Percentiles rank a stretch among this genome's conserved stretches.
Evolutionary conservation across 2,329 filamentous ascomycete species (phyloP).

Genomic region (Curvularia sp.): DNA sequence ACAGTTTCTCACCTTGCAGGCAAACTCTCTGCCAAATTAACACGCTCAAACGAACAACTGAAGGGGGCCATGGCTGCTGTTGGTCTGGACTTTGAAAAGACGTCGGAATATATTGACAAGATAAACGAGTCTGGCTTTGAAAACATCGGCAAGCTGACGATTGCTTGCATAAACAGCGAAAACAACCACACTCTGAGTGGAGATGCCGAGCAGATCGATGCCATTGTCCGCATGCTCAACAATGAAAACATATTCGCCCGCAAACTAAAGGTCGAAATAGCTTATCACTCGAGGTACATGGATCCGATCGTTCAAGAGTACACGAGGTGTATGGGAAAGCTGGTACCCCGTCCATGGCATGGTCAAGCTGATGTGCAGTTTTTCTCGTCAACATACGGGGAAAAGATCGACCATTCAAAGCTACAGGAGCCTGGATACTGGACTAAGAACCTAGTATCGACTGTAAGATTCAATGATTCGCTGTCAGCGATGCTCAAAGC

Average conservation of each 20-base stretch:
- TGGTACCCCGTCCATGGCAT: neutral
- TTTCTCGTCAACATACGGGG: constrained; percentile 21
- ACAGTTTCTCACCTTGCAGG: neutral
- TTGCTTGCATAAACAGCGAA: constrained; percentile 18
- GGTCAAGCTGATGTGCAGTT: neutral
- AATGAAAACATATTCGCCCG: neutral
- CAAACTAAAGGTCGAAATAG: neutral
- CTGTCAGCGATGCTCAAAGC: constrained; percentile 6
- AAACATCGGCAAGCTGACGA: neutral
- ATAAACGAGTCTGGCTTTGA: neutral
- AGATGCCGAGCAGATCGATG: constrained; percentile 23
- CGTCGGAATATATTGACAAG: neutral
- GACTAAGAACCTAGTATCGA: constrained; percentile 47
- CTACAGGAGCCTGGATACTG: constrained; percentile 31
- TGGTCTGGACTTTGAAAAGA: neutral
- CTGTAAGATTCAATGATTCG: constrained; percentile 42
- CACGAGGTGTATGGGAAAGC: neutral
- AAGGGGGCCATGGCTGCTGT: neutral
- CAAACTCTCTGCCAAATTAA: constrained; percentile 1
- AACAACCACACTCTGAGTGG: constrained; percentile 53
- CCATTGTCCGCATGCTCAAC: neutral
- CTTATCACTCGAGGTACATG: constrained; percentile 5
- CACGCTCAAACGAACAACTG: neutral
- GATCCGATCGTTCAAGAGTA: neutral
- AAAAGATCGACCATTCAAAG: constrained; percentile 8